Evolutionary conservation across 2,329 filamentous ascomycete species (phyloP).

Genomic region (Monosporascus sp.): DNA sequence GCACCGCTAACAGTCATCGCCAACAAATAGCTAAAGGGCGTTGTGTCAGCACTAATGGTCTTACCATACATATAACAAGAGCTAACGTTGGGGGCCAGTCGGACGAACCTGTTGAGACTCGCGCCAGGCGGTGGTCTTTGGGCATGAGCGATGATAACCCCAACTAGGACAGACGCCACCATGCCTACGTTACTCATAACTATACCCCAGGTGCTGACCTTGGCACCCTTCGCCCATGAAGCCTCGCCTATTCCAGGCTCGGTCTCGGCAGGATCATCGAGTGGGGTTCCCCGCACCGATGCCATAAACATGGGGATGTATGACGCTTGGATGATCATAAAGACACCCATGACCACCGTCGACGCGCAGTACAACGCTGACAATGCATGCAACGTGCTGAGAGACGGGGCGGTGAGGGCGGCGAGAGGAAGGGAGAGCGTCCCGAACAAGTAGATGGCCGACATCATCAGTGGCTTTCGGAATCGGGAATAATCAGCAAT

Average conservation of each 20-base stretch:
- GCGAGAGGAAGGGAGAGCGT: conserved; percentile 8
- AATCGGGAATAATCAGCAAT: conserved; percentile 12
- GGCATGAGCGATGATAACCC: no score
- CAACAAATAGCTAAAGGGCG: no score
- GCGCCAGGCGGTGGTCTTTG: no score
- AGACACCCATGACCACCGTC: conserved; percentile 8
- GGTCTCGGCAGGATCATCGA: no score
- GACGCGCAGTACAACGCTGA: conserved; percentile 6
- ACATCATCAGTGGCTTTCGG: conserved; percentile 9
- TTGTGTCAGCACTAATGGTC: no score
- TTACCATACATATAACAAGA: no score
- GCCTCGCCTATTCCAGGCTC: not conserved
- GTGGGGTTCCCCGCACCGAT: not conserved
- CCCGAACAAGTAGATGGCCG: conserved; percentile 9
- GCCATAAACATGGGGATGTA: not conserved
- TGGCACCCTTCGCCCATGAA: not conserved
- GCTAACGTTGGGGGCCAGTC: no score
- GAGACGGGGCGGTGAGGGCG: conserved; percentile 5
- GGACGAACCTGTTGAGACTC: no score
- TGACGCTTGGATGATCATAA: not conserved
- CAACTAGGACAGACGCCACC: not conserved
- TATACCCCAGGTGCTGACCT: not conserved
- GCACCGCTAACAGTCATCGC: no score
- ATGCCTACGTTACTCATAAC: not conserved
- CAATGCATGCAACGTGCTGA: conserved; percentile 6